Base-by-base conservation (phyloP, 1,284 basidiomycete species). In the Malassezia furfur region DNA sequence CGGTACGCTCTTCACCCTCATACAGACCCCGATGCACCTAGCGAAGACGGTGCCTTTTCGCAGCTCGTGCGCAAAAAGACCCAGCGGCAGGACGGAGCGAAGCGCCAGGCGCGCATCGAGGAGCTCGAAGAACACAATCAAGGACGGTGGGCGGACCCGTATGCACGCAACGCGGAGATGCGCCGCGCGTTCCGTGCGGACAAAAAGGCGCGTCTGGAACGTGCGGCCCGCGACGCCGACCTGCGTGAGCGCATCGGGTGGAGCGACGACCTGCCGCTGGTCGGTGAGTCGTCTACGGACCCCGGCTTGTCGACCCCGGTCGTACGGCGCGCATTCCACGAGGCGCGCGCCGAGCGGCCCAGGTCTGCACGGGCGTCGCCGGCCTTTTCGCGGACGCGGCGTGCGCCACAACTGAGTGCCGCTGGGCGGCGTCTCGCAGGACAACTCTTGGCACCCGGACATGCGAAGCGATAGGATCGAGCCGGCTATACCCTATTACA, bases 61-160 rank as follows among this genome's bases (percentile, higher is more conserved):
- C 83, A 85, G 9, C 79, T 96, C 1, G 93, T 96, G 70, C 91
- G 93, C 77, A 84, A 84, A 1, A 84, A 85, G 1, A 82, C 82
- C 19, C 86, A 89, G 2, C 82, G 87, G 66, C 80, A 80, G n/a
- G 80, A 82, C 60, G 79, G 85, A 37, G 82, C 82, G 45, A 82
- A 83, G 54, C 82, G 84, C 60, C 79, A 83, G 41, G 85, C 85
- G 6, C 84, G 90, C 1, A 76, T 96, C 9, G 84, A 86, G 64
- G 83, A 85, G 8, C 78, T 98, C 12, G 83, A 88, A 66, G 77
- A 81, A 12, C 78, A 83, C 1, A 86, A 86, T 2, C 84, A 86
- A 51, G 81, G 83, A 19, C 83, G 83, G 60, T 87, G 86, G 63
- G 75, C 82, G 2, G 91, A 96, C 76, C 93, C 93, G 0, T 96